Evolutionary conservation across 495 filamentous ascomycete genomes (phyloP), one percentile per base, ranked within the genome.

Genomic region (Penicillium robsamsonii): DNA sequence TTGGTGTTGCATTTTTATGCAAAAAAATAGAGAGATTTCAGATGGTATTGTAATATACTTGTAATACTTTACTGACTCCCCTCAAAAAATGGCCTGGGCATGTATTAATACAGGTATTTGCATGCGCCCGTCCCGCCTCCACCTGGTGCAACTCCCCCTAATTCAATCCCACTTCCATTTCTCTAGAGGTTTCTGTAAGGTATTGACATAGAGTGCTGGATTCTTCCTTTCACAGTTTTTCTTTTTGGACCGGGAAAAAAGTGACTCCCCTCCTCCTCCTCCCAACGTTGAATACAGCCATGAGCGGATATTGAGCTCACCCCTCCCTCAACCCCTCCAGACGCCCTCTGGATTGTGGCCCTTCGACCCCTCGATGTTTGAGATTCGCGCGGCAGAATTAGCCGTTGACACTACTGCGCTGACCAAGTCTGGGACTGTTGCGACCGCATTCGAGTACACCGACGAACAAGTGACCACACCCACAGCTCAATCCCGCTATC

Each of bases 381-480:
- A 73, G 48, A 64, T 64, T 55, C 65, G 69, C 50, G 56, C 65
- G 55, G 63, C 60, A 56, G 68, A 75, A 61, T 60, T 73, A 63
- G 66, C 67, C 38, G 63, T 70, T 59, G 62, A 72, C 50, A 64
- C 67, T 25, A 60, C 73, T 60, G 56, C 63, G 51, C 57, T 74
- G 60, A 61, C 63, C 50, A 75, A 76, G 55, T 64, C 66, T 25
- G 68, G 65, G 35, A 61, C 75, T 22, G 66, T 74, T 64, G 69
- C 76, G 57, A 76, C 78, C 57, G 66, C 77, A 52, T 71, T 78
- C 56, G 73, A 79, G 49, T 79, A 70, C 64, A 70, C 75, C 59
- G 70, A 79, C 53, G 70, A 78, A 57, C 75, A 70, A 64, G 60
- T 63, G 53, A 68, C 66, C 58, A 71, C 64, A 50, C 64, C 72